Evolutionary conservation across 148 eudicot species (phyloP), one percentile per base, ranked within the genome.

Genomic region (Amaranthus palmeri): DNA sequence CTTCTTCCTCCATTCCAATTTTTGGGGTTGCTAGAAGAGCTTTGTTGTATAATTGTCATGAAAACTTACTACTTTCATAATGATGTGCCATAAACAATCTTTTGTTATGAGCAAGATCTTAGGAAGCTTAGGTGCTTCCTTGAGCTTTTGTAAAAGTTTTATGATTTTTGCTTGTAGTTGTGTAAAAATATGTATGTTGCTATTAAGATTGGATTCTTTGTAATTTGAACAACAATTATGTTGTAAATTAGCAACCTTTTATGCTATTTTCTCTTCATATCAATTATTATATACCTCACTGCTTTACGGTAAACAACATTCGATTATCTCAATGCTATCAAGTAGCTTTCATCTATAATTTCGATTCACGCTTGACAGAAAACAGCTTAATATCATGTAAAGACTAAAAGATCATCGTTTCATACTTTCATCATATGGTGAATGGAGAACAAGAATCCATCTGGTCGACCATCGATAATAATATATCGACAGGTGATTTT

Each of bases 61-160:
- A 55, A 40, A 42, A 59, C 42, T 41, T 67, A 53, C 41, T 13
- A 7, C 3, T 11, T 18, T 54, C 69, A 53, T 0, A 6, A 15
- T 40, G 41, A 54, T 63, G 11, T 70, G 50, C 63, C 63, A 40
- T 45, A 14, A n/a, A 36, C 12, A 50, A 43, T 42, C 8, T 25
- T 13, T 3, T 14, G 45, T 18, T 61, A 18, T 5, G 61, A 43
- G 50, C 53, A 42, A 63, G 45, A 6, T 44, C 18, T 7, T 4
- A 52, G 44, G 11, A 73, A 59, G 18, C 62, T 73, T 58, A n/a
- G 6, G 55, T 65, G 41, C 63, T 65, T 46, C 55, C 55, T 46
- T 3, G 42, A 41, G 70, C 70, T 57, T 25, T 25, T 25, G 36
- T 25, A 25, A 25, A 25, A 25, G 36, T 25, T 25, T 25, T 25